phyloP scores from a whole-genome alignment of 108 stramenopile genomes.

The Skeletonema tropicum region DNA sequence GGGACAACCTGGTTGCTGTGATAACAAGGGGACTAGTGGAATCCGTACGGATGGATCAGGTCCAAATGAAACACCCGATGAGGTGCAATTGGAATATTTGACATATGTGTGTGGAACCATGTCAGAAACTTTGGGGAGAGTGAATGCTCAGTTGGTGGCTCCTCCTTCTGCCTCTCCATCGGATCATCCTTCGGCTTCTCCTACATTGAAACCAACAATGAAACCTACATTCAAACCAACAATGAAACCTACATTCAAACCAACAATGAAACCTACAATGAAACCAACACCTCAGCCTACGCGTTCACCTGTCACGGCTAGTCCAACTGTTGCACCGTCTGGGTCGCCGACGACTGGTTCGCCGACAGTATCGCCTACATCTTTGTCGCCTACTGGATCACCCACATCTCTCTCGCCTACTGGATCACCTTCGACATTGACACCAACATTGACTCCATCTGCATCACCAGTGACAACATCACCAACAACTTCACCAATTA shows the following conservation, averaged over 20 bases:
- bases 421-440: not conserved
- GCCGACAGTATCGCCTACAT: slow-evolving; percentile 6
- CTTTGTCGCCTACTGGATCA: not conserved
- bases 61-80: slow-evolving; percentile 15
- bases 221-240: slow-evolving; percentile 20
- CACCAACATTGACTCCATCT: not conserved
- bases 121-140: slow-evolving; percentile 17
- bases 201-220: slow-evolving; percentile 11
- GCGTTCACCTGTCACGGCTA: not conserved
- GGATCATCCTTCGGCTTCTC: slow-evolving; percentile 4
- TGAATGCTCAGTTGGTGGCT: slow-evolving; percentile 16
- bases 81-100: slow-evolving; percentile 18
- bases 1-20: slow-evolving; percentile 29
- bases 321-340: slow-evolving; percentile 8
- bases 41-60: slow-evolving; percentile 35
- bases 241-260: too few relatives aligned
- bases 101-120: slow-evolving; percentile 44
- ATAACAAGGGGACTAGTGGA: slow-evolving; percentile 13
- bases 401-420: slow-evolving; percentile 1
- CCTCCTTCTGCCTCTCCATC: slow-evolving; percentile 22
- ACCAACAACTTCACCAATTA: not conserved
- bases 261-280: slow-evolving; percentile 9
- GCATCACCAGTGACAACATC: not conserved
- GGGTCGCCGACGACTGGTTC: not conserved
- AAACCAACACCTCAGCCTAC: slow-evolving; percentile 13